Base-by-base conservation (phyloP, 768 basidiomycete species). In the Tylopilus cervinicoccineus region DNA sequence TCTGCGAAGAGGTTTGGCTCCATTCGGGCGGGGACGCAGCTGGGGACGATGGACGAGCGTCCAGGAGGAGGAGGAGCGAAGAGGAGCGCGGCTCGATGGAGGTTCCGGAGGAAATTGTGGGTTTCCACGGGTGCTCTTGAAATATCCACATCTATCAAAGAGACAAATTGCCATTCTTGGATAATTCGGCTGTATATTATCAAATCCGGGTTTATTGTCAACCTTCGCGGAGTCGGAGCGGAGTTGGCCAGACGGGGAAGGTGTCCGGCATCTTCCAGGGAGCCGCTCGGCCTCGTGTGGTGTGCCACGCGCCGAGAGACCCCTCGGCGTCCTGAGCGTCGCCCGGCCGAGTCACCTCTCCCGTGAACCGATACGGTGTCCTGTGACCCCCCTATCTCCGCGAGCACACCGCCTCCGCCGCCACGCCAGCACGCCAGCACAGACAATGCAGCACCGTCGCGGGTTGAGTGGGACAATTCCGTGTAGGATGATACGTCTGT, bases 1-100 rank as follows among this genome's bases (percentile, higher is more conserved):
- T 62, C 67, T 5, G 70, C 56, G 34, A 63, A 63, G 17, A 58
- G 14, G 8, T 20, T 47, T 13, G 54, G 51, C 17, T 67, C 65
- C 65, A 67, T 67, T 19, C 5, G 52, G 41, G 16, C n/a, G n/a
- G n/a, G n/a, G n/a, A n/a, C n/a, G n/a, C n/a, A n/a, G n/a, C n/a
- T n/a, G n/a, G 16, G 34, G 29, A 36, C 32, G 46, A 54, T 37
- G 22, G 40, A 39, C 4, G n/a, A 34, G 33, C 2, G 52, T 47
- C 51, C 49, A 66, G 13, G 61, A 31, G 50, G 49, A 44, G 34
- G 53, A 67, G 62, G 53, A 52, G 67, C 57, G 47, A 48, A 54
- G 62, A 56, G 48, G 50, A 51, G 47, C 46, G 22, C 42, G 43
- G 38, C 59, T 52, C 27, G 27, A 47, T 62, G 58, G 52, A 44